Percentiles rank a stretch among this genome's conserved stretches.
These are phyloP conservation scores for Pseudonitzschia delicatissima DNA, from an alignment of 108 stramenopile species.

Conservation along the genomic window DNA sequence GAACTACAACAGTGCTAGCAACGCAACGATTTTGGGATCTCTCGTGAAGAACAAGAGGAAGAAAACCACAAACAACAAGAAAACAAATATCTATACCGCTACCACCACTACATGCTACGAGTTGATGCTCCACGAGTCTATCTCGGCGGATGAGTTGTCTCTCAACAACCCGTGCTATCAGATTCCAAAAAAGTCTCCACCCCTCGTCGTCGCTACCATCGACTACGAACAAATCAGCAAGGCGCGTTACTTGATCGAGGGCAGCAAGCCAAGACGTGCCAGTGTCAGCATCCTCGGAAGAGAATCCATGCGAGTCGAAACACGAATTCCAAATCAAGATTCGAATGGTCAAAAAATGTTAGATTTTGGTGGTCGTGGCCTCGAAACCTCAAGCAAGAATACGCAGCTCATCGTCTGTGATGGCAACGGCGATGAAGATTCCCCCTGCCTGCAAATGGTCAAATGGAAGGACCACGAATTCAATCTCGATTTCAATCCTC, in stretches of 20 bases:
- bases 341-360: background rate
- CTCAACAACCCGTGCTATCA: background rate
- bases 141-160: background rate
- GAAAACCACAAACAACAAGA: background rate
- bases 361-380: constrained; percentile 38
- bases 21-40: background rate
- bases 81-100: background rate
- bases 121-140: background rate
- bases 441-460: constrained; percentile 37
- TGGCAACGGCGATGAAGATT: constrained; percentile 11
- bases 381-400: constrained; percentile 32
- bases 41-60: background rate
- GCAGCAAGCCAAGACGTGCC: constrained; percentile 7
- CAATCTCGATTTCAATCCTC: constrained; percentile 36
- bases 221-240: constrained; percentile 16
- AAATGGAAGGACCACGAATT: constrained; percentile 39
- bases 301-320: background rate
- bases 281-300: constrained; percentile 7
- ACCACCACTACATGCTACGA: background rate
- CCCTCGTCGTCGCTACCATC: constrained; percentile 13
- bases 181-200: background rate
- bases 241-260: constrained; percentile 13
- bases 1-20: background rate
- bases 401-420: constrained; percentile 32
- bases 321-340: constrained; percentile 4